phyloP scores from a whole-genome alignment of 345 rosid species.

The Geranium rotundifolium region DNA sequence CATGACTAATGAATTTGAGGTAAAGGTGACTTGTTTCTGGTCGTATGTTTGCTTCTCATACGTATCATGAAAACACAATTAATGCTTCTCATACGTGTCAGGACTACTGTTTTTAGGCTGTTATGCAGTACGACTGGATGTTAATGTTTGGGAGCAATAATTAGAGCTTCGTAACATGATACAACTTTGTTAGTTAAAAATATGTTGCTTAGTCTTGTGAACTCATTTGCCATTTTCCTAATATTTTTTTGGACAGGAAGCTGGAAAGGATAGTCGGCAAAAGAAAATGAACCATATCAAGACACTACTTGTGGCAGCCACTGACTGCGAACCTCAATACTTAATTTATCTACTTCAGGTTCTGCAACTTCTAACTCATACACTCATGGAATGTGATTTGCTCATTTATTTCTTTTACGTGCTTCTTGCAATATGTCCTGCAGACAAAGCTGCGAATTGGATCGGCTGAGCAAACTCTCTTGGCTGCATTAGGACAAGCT shows the following conservation, averaged over 20 bases:
- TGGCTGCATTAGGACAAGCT: conserved; percentile 91
- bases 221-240: no score
- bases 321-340: conserved; percentile 89
- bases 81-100: no score
- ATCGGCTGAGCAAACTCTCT: conserved; percentile 73
- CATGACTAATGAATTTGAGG: not conserved
- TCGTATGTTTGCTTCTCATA: no score
- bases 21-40: no score
- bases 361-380: conserved; percentile 16
- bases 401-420: conserved; percentile 5
- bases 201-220: conserved; percentile 5
- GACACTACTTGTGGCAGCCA: conserved; percentile 89
- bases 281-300: conserved; percentile 86
- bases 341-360: conserved; percentile 94
- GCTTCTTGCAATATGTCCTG: conserved; percentile 9
- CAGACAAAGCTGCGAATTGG: conserved; percentile 76
- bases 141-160: no score
- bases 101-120: no score
- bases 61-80: no score
- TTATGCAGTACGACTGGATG: no score
- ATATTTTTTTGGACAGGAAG: conserved; percentile 44
- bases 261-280: conserved; percentile 90
- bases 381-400: conserved; percentile 1
- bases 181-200: no score
- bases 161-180: no score